A percentile compares a stretch with the other conserved stretches of the same genome.
Conservation (phyloP, 345 rosid genomes). For the Cardamine resedifolia region DNA sequence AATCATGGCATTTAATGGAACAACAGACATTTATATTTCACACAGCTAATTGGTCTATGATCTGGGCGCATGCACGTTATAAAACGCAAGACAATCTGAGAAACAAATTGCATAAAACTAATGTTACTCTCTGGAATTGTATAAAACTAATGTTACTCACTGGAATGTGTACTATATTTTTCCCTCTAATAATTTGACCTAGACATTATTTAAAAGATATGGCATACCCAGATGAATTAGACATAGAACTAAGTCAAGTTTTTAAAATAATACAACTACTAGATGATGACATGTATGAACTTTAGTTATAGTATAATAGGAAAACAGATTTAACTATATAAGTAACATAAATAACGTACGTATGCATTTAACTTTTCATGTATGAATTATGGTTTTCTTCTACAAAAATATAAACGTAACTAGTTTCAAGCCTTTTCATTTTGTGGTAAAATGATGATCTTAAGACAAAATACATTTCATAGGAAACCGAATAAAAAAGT, state of each 20-base stretch:
- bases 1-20: slow-evolving; percentile 21
- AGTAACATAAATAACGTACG: too few species aligned
- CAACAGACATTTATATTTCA: slow-evolving; percentile 37
- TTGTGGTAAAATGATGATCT: too few species aligned
- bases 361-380: too few species aligned
- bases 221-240: background rate
- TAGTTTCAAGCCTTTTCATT: too few species aligned
- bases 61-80: slow-evolving; percentile 23
- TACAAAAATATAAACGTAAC: too few species aligned
- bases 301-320: too few species aligned
- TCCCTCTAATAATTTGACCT: background rate
- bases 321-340: too few species aligned
- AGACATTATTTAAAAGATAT: background rate
- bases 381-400: too few species aligned
- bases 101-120: background rate
- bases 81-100: background rate
- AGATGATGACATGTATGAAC: background rate
- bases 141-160: background rate
- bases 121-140: background rate
- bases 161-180: background rate
- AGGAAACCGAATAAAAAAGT: too few species aligned
- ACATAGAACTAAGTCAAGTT: background rate
- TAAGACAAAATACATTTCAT: too few species aligned
- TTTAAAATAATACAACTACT: background rate
- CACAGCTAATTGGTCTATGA: slow-evolving; percentile 27